A percentile compares a stretch with the other conserved stretches of the same genome.
These are phyloP conservation scores for Strigomonas oncopelti DNA, from an alignment of 208 protist genomes.

Conservation along the genomic window DNA sequence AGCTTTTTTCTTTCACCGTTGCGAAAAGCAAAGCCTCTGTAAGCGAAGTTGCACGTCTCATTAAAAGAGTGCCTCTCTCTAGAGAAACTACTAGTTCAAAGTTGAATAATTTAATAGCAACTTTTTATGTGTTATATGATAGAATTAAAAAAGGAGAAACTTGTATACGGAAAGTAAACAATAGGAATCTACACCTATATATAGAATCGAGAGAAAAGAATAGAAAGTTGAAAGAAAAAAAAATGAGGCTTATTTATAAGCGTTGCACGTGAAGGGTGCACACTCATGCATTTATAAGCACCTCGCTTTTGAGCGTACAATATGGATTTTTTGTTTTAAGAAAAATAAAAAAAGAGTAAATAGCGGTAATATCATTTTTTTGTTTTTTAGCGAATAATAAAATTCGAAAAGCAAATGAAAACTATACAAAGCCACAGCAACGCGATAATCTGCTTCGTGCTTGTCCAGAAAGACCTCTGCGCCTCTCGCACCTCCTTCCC, in stretches of 20 bases:
- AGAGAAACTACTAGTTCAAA: background rate
- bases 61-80: background rate
- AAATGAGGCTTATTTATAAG: too few relatives aligned
- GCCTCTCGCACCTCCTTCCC: constrained; percentile 59
- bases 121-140: too few relatives aligned
- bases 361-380: background rate
- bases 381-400: constrained; percentile 7
- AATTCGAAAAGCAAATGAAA: constrained; percentile 27
- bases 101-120: too few relatives aligned
- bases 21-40: background rate
- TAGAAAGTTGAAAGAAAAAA: too few relatives aligned
- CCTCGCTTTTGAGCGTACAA: too few relatives aligned
- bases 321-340: background rate
- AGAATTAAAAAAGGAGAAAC: background rate
- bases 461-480: constrained; percentile 56
- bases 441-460: constrained; percentile 71
- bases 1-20: background rate
- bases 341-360: background rate
- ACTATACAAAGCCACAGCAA: constrained; percentile 67
- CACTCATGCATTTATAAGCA: too few relatives aligned
- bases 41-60: background rate
- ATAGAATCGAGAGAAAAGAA: background rate
- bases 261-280: too few relatives aligned
- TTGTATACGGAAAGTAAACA: background rate
- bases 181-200: background rate